phyloP scores from a whole-genome alignment of 352 stramenopile genomes.

The Blastocystis sp. region DNA sequence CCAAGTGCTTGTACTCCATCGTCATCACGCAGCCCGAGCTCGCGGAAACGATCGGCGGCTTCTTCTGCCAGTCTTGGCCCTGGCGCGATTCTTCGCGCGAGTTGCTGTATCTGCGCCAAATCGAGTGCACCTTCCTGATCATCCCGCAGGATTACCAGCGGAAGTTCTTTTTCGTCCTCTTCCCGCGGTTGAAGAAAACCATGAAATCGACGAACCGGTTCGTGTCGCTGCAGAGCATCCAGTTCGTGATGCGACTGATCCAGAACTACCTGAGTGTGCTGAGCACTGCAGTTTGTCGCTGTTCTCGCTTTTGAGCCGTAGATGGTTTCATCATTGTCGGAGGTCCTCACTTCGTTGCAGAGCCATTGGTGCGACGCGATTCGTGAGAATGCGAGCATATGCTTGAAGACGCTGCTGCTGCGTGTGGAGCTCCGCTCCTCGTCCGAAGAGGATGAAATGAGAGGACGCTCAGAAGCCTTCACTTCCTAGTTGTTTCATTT shows the following conservation, averaged over 20 bases:
- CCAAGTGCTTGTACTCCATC: slow-evolving; percentile 46
- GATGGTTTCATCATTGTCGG: slow-evolving; percentile 45
- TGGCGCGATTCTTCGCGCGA: slow-evolving; percentile 67
- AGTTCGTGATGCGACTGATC: slow-evolving; percentile 41
- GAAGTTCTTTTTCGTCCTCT: slow-evolving; percentile 24
- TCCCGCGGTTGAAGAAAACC: neutral
- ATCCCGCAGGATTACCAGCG: slow-evolving; percentile 31
- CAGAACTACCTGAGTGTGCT: slow-evolving; percentile 41
- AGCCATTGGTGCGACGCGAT: slow-evolving; percentile 48
- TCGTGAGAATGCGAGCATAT: slow-evolving; percentile 19
- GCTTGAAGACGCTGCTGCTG: slow-evolving; percentile 47
- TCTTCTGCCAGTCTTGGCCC: slow-evolving; percentile 42
- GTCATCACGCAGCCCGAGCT: slow-evolving; percentile 63
- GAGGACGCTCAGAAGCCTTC: slow-evolving; percentile 64
- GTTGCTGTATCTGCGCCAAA: slow-evolving; percentile 52
- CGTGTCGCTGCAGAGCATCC: slow-evolving; percentile 48
- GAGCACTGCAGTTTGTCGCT: neutral
- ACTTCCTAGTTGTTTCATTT: slow-evolving; percentile 24
- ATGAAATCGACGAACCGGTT: slow-evolving; percentile 54
- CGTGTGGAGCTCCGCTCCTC: slow-evolving; percentile 42
- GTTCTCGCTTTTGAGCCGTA: neutral
- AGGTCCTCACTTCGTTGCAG: slow-evolving; percentile 13
- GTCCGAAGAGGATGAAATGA: slow-evolving; percentile 36
- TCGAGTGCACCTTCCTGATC: slow-evolving; percentile 64
- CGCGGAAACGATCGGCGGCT: neutral